A percentile compares a stretch with the other conserved stretches of the same genome.
These are phyloP conservation scores for Rhodotorula sp. DNA, from an alignment of 1,284 basidiomycete species.

Conservation along the genomic window DNA sequence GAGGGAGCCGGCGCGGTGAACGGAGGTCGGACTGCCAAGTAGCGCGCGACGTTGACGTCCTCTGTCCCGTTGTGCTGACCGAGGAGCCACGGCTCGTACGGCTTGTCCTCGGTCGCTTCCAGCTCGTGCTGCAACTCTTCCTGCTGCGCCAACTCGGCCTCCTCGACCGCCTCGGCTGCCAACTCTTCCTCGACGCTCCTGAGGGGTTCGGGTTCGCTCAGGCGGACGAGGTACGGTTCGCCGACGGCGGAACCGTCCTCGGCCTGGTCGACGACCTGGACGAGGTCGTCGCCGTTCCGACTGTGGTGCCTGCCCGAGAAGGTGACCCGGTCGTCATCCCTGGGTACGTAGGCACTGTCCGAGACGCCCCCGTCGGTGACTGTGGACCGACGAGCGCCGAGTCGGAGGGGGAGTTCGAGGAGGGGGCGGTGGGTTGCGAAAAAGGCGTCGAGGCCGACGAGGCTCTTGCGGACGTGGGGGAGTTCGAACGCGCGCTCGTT, in stretches of 20 bases:
- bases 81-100: constrained; percentile 40
- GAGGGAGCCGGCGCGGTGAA: constrained; percentile 14
- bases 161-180: constrained; percentile 32
- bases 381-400: constrained; percentile 25
- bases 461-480: constrained; percentile 28
- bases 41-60: constrained; percentile 23
- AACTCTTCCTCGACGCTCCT: constrained; percentile 30
- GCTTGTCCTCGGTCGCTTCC: constrained; percentile 30
- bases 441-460: constrained; percentile 37
- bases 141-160: constrained; percentile 16
- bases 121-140: constrained; percentile 28
- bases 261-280: constrained; percentile 33
- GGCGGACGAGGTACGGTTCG: constrained; percentile 23
- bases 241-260: constrained; percentile 31
- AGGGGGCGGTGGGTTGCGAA: constrained; percentile 38
- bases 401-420: constrained; percentile 37
- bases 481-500: constrained; percentile 21
- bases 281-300: constrained; percentile 11
- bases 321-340: neutral
- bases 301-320: neutral
- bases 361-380: neutral
- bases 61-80: constrained; percentile 27
- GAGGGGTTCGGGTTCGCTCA: constrained; percentile 17
- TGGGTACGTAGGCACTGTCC: constrained; percentile 1
- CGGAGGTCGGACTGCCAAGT: constrained; percentile 36